Evolutionary conservation across 306 rosid species (phyloP).

Genomic region (Cyclanthera cordifolia): DNA sequence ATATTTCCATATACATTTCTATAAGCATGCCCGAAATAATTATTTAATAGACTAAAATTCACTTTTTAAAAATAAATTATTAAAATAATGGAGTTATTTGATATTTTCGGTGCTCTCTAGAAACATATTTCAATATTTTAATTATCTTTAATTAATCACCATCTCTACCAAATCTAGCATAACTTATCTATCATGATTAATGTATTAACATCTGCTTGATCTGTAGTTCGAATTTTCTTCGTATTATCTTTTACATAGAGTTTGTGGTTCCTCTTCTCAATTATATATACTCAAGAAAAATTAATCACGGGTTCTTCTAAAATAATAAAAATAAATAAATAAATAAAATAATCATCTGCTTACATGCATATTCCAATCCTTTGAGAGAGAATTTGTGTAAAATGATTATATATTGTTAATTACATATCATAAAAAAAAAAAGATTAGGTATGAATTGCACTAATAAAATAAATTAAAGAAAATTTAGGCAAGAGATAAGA

Average conservation of each 20-base stretch:
- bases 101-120: neutral
- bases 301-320: no score
- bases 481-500: neutral
- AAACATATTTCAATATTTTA: neutral
- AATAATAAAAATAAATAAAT: no score
- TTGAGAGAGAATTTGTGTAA: no score
- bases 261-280: no score
- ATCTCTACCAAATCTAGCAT: no score
- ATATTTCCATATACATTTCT: neutral
- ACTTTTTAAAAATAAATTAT: neutral
- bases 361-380: neutral
- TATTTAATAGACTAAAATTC: neutral
- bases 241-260: no score
- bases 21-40: neutral
- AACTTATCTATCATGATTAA: neutral
- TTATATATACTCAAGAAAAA: no score
- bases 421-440: neutral
- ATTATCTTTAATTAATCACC: no score
- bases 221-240: no score
- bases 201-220: neutral
- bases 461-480: neutral
- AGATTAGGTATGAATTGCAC: neutral
- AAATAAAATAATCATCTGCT: no score
- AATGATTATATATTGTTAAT: neutral
- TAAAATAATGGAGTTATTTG: neutral